Percentiles rank a stretch among this genome's conserved stretches.
Evolutionary conservation across 768 basidiomycete genomes (phyloP).

Genomic region (Pulveroboletus sp.): DNA sequence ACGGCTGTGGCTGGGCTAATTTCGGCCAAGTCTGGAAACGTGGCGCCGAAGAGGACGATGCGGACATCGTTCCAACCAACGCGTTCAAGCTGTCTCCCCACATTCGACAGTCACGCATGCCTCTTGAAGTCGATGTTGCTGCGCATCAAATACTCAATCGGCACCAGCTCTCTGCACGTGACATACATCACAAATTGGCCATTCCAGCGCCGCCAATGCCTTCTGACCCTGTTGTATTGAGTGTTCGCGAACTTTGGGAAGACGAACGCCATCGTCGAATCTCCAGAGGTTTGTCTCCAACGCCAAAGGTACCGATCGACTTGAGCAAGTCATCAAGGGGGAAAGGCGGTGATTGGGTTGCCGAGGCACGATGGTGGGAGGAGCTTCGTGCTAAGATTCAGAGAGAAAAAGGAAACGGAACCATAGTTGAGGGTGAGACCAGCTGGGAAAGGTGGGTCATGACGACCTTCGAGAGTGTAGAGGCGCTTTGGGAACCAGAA

Average conservation of each 20-base stretch:
- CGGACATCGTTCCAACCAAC: constrained; percentile 6
- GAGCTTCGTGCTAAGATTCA: constrained; percentile 64
- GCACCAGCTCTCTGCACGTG: constrained; percentile 57
- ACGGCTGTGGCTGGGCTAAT: constrained; percentile 91
- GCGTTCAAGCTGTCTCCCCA: constrained; percentile 53
- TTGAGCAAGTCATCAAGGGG: constrained; percentile 61
- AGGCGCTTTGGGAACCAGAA: constrained; percentile 76
- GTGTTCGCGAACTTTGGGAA: constrained; percentile 94
- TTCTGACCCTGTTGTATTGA: constrained; percentile 74
- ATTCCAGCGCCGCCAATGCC: constrained; percentile 56
- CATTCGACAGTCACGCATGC: constrained; percentile 63
- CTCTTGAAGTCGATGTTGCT: constrained; percentile 81
- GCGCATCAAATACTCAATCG: constrained; percentile 88
- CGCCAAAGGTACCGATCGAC: constrained; percentile 71
- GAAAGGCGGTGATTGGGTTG: constrained; percentile 61
- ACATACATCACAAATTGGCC: constrained; percentile 59
- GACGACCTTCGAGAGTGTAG: constrained; percentile 88
- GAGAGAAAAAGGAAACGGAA: constrained; percentile 34
- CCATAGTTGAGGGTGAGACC: constrained; percentile 19
- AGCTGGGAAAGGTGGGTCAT: constrained; percentile 76
- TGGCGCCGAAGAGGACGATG: constrained; percentile 30
- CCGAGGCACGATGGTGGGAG: constrained; percentile 74
- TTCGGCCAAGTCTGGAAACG: constrained; percentile 66
- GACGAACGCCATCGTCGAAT: constrained; percentile 82
- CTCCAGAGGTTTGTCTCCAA: constrained; percentile 64